Evolutionary conservation across 306 rosid species (phyloP).

Genomic region (Pueraria montana): DNA sequence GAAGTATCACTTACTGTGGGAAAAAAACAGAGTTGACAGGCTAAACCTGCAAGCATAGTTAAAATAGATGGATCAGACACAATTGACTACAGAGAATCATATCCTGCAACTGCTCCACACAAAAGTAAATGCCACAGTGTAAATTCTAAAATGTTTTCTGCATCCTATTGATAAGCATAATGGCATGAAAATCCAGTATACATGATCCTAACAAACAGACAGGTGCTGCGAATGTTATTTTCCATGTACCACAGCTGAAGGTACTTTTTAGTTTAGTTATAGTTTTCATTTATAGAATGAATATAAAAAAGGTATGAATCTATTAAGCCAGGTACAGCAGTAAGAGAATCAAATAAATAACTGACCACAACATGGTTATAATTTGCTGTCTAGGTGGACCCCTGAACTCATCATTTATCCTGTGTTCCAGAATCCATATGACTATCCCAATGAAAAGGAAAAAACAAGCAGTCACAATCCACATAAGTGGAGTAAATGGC

Average conservation of each 20-base stretch:
- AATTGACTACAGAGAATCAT: constrained; percentile 9
- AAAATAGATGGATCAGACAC: constrained; percentile 45
- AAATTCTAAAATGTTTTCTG: constrained; percentile 38
- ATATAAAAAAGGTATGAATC: constrained; percentile 15
- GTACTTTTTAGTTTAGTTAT: constrained; percentile 23
- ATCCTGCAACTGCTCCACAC: constrained; percentile 34
- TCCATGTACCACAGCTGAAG: constrained; percentile 11
- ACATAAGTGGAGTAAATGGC: constrained; percentile 86
- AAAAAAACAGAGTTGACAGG: constrained; percentile 89
- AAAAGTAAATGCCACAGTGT: neutral
- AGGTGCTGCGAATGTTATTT: constrained; percentile 24
- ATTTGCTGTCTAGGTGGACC: constrained; percentile 87
- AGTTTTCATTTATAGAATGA: constrained; percentile 1
- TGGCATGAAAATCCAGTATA: constrained; percentile 40
- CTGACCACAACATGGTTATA: constrained; percentile 92
- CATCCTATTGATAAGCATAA: constrained; percentile 34
- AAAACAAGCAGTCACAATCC: constrained; percentile 78
- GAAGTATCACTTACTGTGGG: constrained; percentile 83
- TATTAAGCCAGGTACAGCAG: constrained; percentile 16
- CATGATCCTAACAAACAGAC: constrained; percentile 30
- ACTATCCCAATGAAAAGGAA: constrained; percentile 84
- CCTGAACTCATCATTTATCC: constrained; percentile 91
- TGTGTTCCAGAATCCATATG: constrained; percentile 94
- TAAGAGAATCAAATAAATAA: constrained; percentile 45
- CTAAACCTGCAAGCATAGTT: constrained; percentile 84